These are phyloP conservation scores for Tulasnella sp. DNA, from an alignment of 768 basidiomycete species.

Conservation along the genomic window DNA sequence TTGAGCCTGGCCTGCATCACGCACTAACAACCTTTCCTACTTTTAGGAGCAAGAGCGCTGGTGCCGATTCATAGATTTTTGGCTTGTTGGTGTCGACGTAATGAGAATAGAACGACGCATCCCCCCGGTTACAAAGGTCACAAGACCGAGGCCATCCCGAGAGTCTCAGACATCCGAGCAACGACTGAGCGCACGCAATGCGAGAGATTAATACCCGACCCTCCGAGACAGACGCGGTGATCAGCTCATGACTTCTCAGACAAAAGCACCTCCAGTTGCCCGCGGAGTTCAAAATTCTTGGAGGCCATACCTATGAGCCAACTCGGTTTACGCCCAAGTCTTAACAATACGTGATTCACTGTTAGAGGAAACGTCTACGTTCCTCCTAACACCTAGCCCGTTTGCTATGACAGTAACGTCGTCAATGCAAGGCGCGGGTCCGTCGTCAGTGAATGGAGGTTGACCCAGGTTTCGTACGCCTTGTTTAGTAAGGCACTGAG, in stretches of 20 bases:
- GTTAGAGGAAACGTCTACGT: background rate
- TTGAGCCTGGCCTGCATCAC: background rate
- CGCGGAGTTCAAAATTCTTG: too few species aligned
- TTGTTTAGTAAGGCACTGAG: background rate
- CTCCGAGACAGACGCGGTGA: background rate
- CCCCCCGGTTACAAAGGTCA: background rate
- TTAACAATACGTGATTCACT: background rate
- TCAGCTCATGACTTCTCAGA: background rate
- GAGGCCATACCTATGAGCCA: too few species aligned
- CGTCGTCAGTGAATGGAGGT: too few species aligned
- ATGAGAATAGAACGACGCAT: background rate
- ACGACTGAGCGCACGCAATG: background rate
- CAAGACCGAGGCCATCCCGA: background rate
- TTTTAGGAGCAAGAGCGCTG: background rate
- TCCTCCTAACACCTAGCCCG: background rate
- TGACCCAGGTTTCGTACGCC: background rate
- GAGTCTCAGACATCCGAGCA: background rate
- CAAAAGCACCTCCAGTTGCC: too few species aligned
- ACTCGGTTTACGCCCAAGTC: too few species aligned
- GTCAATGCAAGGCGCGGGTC: too few species aligned
- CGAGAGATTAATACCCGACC: background rate
- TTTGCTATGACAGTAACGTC: too few species aligned
- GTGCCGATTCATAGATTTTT: background rate
- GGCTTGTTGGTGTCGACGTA: background rate
- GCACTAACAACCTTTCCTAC: background rate